Percentiles rank a stretch among this genome's conserved stretches.
phyloP scores from a whole-genome alignment of 176 grass and related monocot species.

The Aegilops longissima region DNA sequence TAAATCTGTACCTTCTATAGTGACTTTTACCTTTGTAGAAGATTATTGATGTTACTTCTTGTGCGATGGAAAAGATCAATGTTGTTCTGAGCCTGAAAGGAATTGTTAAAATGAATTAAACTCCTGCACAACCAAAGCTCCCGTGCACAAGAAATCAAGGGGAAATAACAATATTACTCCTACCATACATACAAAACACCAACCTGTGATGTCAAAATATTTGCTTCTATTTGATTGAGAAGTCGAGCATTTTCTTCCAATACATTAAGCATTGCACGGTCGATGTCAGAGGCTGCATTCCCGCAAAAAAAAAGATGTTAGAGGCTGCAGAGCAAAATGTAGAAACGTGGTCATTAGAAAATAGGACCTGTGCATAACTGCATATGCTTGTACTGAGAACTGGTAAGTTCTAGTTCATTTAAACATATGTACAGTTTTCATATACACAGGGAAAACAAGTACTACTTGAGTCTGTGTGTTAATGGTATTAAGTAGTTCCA shows the following conservation, averaged over 20 bases:
- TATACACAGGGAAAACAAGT: neutral
- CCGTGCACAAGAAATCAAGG: neutral
- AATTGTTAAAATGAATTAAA: conserved; percentile 26
- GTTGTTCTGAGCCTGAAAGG: conserved; percentile 71
- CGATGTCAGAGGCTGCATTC: conserved; percentile 63
- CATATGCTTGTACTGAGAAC: conserved; percentile 10
- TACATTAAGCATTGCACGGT: conserved; percentile 55
- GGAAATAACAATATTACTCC: conserved; percentile 2
- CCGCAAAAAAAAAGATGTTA: conserved; percentile 27
- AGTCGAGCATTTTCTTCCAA: conserved; percentile 78
- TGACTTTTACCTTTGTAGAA: conserved; percentile 64
- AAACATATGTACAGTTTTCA: neutral
- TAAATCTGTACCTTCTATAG: neutral
- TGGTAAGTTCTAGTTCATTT: neutral
- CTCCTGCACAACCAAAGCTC: neutral
- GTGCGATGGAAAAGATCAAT: conserved; percentile 58
- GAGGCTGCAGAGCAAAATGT: conserved; percentile 43
- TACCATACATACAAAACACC: conserved; percentile 21
- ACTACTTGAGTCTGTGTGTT: neutral
- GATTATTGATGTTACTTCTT: conserved; percentile 68
- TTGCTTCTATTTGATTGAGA: conserved; percentile 73
- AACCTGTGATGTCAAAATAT: conserved; percentile 86
- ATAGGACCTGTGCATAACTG: neutral
- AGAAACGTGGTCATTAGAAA: conserved; percentile 9
- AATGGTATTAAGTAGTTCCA: neutral